Evolutionary conservation across 208 protist species (phyloP), one percentile per base, ranked within the genome.

Genomic region (Trypanosoma scelopori): DNA sequence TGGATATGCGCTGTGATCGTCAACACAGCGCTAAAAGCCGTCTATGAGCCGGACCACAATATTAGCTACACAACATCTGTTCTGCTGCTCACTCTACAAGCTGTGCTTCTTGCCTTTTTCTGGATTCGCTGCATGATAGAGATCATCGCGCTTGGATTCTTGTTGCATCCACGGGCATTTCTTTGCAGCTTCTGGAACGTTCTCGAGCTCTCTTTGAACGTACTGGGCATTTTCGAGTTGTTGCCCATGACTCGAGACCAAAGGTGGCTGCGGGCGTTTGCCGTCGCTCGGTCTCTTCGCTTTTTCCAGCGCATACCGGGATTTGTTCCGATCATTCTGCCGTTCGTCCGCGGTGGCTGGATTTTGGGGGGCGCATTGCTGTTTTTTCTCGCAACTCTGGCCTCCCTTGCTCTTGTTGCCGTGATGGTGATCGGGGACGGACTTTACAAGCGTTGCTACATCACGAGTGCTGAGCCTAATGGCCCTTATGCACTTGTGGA

Each of bases 121-220:
- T 80, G 73, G 74, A 3, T 82, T 39, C 76, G 81, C 27, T 86
- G 85, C 77, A 39, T 81, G 3, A 20, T 70, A 12, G 76, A 87
- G 28, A 71, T 89, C 3, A 55, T 79, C 5, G 78, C 77, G 22
- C 30, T 56, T 22, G 82, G 82, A 1, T 22, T 85, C n/a, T 2
- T 84, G 32, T 35, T 72, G 13, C 63, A 73, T 25, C 51, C 43
- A 1, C 23, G 69, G 30, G 27, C 55, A 13, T 89, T 89, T 56
- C 32, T 89, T 11, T 55, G 69, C n/a, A 78, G 55, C 27, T 56
- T 71, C 35, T 85, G 79, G 79, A 87, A 85, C 61, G 63, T 66
- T 45, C 18, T 89, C 0, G 85, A 89, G 37, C 20, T 89, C 0
- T 55, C 53, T 0, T 64, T 85, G 13, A 85, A 86, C 46, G 70